Conservation (phyloP, 768 basidiomycete species). For the Cantharellus cinnabarinus region DNA sequence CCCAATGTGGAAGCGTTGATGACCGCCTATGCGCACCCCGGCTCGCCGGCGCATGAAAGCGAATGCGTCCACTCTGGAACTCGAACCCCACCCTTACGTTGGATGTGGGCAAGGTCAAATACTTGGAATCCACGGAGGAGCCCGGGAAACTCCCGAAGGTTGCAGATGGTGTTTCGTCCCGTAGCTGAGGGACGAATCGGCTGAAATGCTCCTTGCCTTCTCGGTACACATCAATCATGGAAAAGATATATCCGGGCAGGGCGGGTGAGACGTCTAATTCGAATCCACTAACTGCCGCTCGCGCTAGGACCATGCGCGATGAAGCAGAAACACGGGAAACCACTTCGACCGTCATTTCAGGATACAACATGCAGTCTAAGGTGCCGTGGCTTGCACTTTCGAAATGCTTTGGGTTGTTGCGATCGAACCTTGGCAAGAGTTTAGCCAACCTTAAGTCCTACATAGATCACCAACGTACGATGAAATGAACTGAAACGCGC, state of each 20-base stretch:
- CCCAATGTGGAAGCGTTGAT: slow-evolving; percentile 22
- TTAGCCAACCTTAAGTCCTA: background rate
- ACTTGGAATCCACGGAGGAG: background rate
- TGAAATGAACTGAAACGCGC: slow-evolving; percentile 74
- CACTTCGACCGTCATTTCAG: slow-evolving; percentile 59
- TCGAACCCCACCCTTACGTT: slow-evolving; percentile 44
- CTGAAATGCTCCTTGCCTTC: slow-evolving; percentile 63
- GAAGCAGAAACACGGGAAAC: slow-evolving; percentile 30
- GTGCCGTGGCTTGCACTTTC: slow-evolving; percentile 43
- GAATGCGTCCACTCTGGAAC: slow-evolving; percentile 73
- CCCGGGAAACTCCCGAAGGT: background rate
- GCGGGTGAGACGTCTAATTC: slow-evolving; percentile 65
- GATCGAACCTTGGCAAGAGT: slow-evolving; percentile 45
- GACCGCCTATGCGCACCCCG: slow-evolving; percentile 7
- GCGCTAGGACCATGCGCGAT: slow-evolving; percentile 36
- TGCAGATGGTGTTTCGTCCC: background rate
- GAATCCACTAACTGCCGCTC: slow-evolving; percentile 64
- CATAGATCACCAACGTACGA: slow-evolving; percentile 26
- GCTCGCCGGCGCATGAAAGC: slow-evolving; percentile 41
- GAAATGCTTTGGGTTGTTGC: slow-evolving; percentile 51
- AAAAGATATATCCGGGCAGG: slow-evolving; percentile 58
- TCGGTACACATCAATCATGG: slow-evolving; percentile 69
- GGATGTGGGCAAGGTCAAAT: slow-evolving; percentile 20
- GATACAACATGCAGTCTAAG: slow-evolving; percentile 55
- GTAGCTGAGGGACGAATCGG: slow-evolving; percentile 27